These are phyloP conservation scores for Emydomyces testavorans DNA, from an alignment of 2,329 filamentous ascomycete genomes.

Conservation along the genomic window DNA sequence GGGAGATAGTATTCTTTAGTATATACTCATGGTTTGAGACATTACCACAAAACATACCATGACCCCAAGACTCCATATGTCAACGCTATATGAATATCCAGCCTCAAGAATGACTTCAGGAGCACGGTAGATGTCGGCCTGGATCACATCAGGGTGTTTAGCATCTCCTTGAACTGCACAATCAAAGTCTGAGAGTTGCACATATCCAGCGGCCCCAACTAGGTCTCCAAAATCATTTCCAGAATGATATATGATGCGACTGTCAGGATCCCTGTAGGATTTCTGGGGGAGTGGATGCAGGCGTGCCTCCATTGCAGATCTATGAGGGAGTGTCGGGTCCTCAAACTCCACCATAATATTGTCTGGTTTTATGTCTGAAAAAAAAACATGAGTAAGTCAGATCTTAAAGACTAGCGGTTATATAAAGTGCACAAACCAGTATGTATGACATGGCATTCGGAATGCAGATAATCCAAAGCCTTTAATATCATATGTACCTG, in stretches of 20 bases:
- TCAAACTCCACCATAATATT: slow-evolving; percentile 32
- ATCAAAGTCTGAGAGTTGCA: slow-evolving; percentile 29
- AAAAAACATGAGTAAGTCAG: slow-evolving; percentile 5
- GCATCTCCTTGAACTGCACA: slow-evolving; percentile 24
- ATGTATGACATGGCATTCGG: slow-evolving; percentile 34
- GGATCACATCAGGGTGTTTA: slow-evolving; percentile 33
- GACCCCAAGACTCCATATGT: slow-evolving; percentile 31
- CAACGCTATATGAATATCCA: slow-evolving; percentile 29
- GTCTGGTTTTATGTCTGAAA: slow-evolving; percentile 33
- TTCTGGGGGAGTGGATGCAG: slow-evolving; percentile 26
- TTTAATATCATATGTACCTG: slow-evolving; percentile 30
- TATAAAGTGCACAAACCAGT: too few species aligned
- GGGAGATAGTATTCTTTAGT: not conserved
- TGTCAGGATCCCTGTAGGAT: slow-evolving; percentile 16
- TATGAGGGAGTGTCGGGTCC: slow-evolving; percentile 19
- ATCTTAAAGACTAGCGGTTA: too few species aligned
- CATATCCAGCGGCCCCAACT: slow-evolving; percentile 18
- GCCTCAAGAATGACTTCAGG: slow-evolving; percentile 29
- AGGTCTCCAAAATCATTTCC: slow-evolving; percentile 24
- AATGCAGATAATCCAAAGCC: slow-evolving; percentile 36
- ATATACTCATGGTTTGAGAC: slow-evolving; percentile 25
- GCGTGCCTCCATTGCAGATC: slow-evolving; percentile 21
- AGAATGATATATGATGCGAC: slow-evolving; percentile 27
- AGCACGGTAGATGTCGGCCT: slow-evolving; percentile 32
- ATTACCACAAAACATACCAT: slow-evolving; percentile 20